Conservation (phyloP, 495 filamentous ascomycete species). For the Hyaloscypha finlandica region DNA sequence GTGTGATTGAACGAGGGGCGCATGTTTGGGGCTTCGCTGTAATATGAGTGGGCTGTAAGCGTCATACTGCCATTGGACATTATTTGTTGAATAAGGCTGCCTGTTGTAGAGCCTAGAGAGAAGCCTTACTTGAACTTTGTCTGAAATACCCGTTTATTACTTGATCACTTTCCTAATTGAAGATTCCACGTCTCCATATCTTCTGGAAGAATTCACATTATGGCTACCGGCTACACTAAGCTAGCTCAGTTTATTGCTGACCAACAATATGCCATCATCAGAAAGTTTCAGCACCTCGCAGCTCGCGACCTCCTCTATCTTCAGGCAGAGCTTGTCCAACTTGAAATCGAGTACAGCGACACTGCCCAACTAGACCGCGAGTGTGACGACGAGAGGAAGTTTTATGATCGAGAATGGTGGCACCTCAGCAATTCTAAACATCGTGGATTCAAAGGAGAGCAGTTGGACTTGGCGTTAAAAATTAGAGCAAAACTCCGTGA, state of each 20-base stretch:
- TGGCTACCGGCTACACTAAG: constrained; percentile 17
- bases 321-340: constrained; percentile 9
- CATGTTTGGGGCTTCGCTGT: too few species aligned
- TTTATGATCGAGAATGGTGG: constrained; percentile 13
- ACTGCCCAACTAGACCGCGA: background rate
- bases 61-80: too few species aligned
- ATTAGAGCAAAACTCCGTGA: constrained; percentile 15
- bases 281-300: constrained; percentile 5
- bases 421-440: constrained; percentile 10
- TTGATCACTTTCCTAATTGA: too few species aligned
- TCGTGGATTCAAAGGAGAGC: background rate
- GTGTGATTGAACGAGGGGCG: too few species aligned
- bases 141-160: too few species aligned
- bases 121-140: too few species aligned
- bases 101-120: too few species aligned
- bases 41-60: too few species aligned
- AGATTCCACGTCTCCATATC: too few species aligned
- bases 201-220: too few species aligned
- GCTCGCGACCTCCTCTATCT: constrained; percentile 14
- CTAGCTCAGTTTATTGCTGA: constrained; percentile 6
- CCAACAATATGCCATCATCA: constrained; percentile 13
- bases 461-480: constrained; percentile 11
- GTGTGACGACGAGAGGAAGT: background rate
- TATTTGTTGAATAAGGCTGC: too few species aligned
- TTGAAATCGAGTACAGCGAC: constrained; percentile 1